Evolutionary conservation across 2,329 filamentous ascomycete species (phyloP).

Genomic region (Botrytis fragariae): DNA sequence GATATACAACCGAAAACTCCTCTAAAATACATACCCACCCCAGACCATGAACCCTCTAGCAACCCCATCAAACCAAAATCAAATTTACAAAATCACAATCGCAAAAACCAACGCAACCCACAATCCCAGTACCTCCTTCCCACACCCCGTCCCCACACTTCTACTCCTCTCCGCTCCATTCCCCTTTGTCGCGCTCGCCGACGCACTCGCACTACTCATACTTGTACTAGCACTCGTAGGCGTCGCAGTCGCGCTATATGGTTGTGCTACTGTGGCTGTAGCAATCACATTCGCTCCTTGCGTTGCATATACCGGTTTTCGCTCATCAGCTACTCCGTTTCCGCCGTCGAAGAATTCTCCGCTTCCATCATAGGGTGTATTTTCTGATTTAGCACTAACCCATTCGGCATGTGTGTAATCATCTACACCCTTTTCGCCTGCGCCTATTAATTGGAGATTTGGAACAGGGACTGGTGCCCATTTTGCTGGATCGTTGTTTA

Average conservation of each 20-base stretch:
- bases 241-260: constrained; percentile 62
- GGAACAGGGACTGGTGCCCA: constrained; percentile 42
- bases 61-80: background rate
- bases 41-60: background rate
- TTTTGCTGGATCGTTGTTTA: constrained; percentile 41
- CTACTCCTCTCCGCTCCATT: constrained; percentile 84
- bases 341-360: constrained; percentile 46
- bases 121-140: constrained; percentile 37
- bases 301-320: constrained; percentile 42
- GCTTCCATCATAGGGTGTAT: constrained; percentile 48
- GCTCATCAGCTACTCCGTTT: constrained; percentile 32
- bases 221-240: constrained; percentile 70
- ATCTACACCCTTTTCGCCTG: constrained; percentile 44
- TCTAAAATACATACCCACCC: background rate
- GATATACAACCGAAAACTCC: background rate
- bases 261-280: constrained; percentile 48
- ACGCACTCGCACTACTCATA: constrained; percentile 67
- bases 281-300: constrained; percentile 33
- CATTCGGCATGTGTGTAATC: constrained; percentile 39
- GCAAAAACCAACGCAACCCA: constrained; percentile 20
- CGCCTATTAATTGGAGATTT: constrained; percentile 45
- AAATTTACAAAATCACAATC: constrained; percentile 3
- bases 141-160: constrained; percentile 63
- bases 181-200: constrained; percentile 78
- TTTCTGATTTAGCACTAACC: constrained; percentile 31